Conservation (phyloP, 2,329 filamentous ascomycete species). For the Helicocarpus griseus region DNA sequence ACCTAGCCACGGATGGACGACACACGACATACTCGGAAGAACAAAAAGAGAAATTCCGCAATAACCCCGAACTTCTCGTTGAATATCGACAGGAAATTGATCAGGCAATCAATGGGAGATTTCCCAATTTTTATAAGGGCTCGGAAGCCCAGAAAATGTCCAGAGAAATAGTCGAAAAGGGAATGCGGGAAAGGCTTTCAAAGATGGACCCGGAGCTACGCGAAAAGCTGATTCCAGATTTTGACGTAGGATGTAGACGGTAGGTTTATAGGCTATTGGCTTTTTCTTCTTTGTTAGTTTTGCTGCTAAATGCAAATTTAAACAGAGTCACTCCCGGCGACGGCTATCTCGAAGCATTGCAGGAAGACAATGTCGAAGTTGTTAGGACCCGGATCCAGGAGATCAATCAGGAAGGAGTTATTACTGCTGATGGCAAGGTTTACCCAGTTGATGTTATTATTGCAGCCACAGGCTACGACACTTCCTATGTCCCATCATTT, state of each 20-base stretch:
- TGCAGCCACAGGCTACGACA: constrained; percentile 32
- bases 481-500: constrained; percentile 9
- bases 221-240: constrained; percentile 24
- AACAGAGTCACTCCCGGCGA: constrained; percentile 26
- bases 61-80: constrained; percentile 17
- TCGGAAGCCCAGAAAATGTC: constrained; percentile 7
- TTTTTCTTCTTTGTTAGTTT: too few species aligned
- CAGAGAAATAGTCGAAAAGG: not conserved
- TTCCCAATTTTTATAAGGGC: constrained; percentile 13
- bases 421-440: constrained; percentile 13
- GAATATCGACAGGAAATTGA: constrained; percentile 27
- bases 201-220: constrained; percentile 15
- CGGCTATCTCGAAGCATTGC: constrained; percentile 21
- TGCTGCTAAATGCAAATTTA: too few species aligned
- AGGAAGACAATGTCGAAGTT: constrained; percentile 16
- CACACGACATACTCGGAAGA: constrained; percentile 15
- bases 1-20: constrained; percentile 13
- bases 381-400: constrained; percentile 11
- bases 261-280: too few species aligned
- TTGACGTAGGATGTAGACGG: constrained; percentile 23
- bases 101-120: constrained; percentile 16
- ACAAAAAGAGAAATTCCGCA: constrained; percentile 20
- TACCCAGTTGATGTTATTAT: constrained; percentile 18
- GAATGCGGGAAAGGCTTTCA: constrained; percentile 14
- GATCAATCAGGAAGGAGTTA: constrained; percentile 10